Evolutionary conservation across 805 yeast genomes (phyloP), one percentile per base, ranked within the genome.

Genomic region (Cyberlindnera subsufficiens): DNA sequence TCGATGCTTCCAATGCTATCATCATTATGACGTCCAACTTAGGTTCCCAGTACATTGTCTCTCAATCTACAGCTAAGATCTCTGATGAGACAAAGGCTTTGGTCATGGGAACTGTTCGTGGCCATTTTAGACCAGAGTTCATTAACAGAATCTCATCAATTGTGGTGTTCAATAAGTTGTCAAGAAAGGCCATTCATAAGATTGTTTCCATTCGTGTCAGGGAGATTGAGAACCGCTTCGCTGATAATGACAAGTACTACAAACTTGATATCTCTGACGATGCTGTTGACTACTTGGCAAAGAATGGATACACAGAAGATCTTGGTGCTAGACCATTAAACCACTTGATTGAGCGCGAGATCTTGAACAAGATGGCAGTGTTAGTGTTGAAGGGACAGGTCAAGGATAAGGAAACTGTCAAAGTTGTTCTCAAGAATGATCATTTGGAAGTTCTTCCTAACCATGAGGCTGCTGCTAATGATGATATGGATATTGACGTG

Each of bases 291-390:
- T 93, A 82, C 72, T 70, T 93, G 52, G 82, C 95, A 53, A 77
- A 74, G 56, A 69, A 87, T 55, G 99, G 99, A 39, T 93, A 90
- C 68, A 87, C 96, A 20, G 75, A 82, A 44, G 96, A 91, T 63
- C 71, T 93, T 64, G 99, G 99, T 68, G 99, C 99, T 6, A 78
- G 99, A 63, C 99, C 99, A 45, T 76, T 93, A 68, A 86, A 86
- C 71, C 80, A 98, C 57, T 75, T 93, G 56, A 91, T 93, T 52
- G 97, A 93, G 65, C 76, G 74, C 49, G 93, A 89, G 63, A 75
- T 93, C 16, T 78, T 93, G 63, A 93, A 93, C 68, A 80, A 74
- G 58, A 71, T 93, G 66, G 99, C 99, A 0, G 75, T 93, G n/a
- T 75, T 87, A 66, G 77, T 93, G 39, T 74, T 93, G 54, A 82